A percentile compares a stretch with the other conserved stretches of the same genome.
phyloP scores from a whole-genome alignment of 164 flowering plant species.

The Amborella trichopoda region DNA sequence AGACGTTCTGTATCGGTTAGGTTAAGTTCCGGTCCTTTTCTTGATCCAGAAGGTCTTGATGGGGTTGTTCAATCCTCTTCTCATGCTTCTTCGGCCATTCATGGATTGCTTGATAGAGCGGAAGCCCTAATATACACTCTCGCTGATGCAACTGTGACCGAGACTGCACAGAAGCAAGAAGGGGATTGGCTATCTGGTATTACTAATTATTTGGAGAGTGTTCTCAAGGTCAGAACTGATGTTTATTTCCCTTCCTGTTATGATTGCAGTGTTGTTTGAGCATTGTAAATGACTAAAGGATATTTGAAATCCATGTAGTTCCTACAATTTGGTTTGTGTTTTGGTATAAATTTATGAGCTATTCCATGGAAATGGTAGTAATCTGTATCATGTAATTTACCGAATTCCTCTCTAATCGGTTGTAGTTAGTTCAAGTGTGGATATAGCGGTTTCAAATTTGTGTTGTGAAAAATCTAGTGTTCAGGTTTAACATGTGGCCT shows the following conservation, averaged over 20 bases:
- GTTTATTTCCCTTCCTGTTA: background rate
- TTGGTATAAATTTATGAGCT: background rate
- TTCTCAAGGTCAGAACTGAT: constrained; percentile 47
- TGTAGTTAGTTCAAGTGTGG: no score
- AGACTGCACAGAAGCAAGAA: constrained; percentile 27
- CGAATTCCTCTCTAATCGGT: no score
- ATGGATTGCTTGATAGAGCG: constrained; percentile 29
- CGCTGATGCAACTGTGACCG: constrained; percentile 75
- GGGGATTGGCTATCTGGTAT: constrained; percentile 85
- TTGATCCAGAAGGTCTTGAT: background rate
- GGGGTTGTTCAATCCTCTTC: background rate
- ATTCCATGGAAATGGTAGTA: background rate
- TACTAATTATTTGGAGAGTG: constrained; percentile 53
- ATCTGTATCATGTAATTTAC: background rate
- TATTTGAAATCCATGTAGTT: background rate
- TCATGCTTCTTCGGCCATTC: background rate
- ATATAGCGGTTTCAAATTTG: no score
- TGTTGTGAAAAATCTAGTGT: no score
- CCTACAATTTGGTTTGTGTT: background rate
- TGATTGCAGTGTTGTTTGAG: background rate
- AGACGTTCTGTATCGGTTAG: no score
- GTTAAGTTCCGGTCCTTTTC: no score
- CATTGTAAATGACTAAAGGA: background rate
- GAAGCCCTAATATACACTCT: constrained; percentile 61
- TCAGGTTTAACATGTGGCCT: no score